phyloP scores from a whole-genome alignment of 192 early-diverging fungal genomes.

The Entomortierella parvispora region DNA sequence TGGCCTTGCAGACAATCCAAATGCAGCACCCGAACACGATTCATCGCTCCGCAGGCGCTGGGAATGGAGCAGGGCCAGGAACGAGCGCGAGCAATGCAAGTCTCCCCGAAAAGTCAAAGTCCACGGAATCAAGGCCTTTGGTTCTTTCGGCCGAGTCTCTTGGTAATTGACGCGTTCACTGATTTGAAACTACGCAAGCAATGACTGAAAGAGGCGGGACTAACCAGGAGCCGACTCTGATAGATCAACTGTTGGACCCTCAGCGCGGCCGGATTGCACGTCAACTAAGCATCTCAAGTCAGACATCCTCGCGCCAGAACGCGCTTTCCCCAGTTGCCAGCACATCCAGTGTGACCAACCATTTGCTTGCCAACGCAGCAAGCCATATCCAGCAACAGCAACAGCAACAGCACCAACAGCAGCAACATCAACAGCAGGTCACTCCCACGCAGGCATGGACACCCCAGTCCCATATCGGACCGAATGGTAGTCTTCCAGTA shows the following conservation, averaged over 20 bases:
- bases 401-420: slow-evolving; percentile 32
- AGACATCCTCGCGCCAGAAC: slow-evolving; percentile 17
- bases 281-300: slow-evolving; percentile 27
- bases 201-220: not conserved
- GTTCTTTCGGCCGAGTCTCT: slow-evolving; percentile 38
- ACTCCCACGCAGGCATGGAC: slow-evolving; percentile 13
- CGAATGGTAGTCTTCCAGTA: not conserved
- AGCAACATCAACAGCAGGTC: not conserved
- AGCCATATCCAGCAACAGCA: too few relatives aligned
- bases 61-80: not conserved
- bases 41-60: not conserved
- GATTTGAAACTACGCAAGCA: not conserved
- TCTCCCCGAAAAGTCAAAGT: not conserved
- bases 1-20: slow-evolving; percentile 23
- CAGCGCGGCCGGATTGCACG: slow-evolving; percentile 6
- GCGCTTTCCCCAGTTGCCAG: slow-evolving; percentile 5
- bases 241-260: slow-evolving; percentile 37
- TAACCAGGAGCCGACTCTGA: too few relatives aligned
- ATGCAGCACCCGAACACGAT: slow-evolving; percentile 16
- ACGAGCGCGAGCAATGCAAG: not conserved
- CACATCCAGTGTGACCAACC: slow-evolving; percentile 5
- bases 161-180: slow-evolving; percentile 29
- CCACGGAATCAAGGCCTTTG: slow-evolving; percentile 18
- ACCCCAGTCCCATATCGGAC: slow-evolving; percentile 7
- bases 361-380: slow-evolving; percentile 9